Evolutionary conservation across 257 asterid species (phyloP).

Genomic region (Rubia yunnanensis): DNA sequence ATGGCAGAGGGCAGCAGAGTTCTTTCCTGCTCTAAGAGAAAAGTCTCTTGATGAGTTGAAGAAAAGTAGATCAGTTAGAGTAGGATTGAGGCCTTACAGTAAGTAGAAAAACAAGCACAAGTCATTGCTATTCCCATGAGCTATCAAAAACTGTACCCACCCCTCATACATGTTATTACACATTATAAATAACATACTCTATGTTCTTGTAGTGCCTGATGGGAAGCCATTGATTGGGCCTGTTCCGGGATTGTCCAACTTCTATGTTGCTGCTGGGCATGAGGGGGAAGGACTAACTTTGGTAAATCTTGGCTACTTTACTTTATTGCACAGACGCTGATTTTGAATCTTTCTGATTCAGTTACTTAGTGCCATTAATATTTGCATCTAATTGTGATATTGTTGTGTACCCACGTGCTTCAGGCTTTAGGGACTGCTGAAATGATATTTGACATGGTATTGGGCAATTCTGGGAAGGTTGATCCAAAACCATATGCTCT

Average conservation of each 20-base stretch:
- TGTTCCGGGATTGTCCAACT: constrained; percentile 64
- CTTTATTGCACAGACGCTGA: neutral
- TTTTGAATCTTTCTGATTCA: neutral
- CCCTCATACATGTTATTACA: constrained; percentile 1
- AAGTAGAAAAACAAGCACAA: constrained; percentile 28
- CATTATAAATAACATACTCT: constrained; percentile 10
- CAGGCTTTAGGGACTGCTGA: constrained; percentile 97
- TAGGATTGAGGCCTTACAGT: constrained; percentile 95
- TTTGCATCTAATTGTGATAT: neutral
- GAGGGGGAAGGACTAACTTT: constrained; percentile 95
- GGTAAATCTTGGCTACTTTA: constrained; percentile 31
- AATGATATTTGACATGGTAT: constrained; percentile 72
- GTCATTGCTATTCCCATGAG: neutral
- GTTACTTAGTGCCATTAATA: neutral
- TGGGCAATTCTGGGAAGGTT: constrained; percentile 57
- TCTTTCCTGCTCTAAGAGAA: constrained; percentile 58
- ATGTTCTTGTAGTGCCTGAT: constrained; percentile 50
- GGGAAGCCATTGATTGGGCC: constrained; percentile 83
- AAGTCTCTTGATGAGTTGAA: constrained; percentile 47
- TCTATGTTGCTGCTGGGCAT: constrained; percentile 81
- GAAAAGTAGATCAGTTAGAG: constrained; percentile 67
- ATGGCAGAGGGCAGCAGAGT: constrained; percentile 79
- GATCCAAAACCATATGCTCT: constrained; percentile 57
- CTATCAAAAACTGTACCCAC: neutral
- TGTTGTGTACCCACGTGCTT: constrained; percentile 1